Conservation (phyloP, 805 yeast genomes). For the Metschnikowia similis region DNA sequence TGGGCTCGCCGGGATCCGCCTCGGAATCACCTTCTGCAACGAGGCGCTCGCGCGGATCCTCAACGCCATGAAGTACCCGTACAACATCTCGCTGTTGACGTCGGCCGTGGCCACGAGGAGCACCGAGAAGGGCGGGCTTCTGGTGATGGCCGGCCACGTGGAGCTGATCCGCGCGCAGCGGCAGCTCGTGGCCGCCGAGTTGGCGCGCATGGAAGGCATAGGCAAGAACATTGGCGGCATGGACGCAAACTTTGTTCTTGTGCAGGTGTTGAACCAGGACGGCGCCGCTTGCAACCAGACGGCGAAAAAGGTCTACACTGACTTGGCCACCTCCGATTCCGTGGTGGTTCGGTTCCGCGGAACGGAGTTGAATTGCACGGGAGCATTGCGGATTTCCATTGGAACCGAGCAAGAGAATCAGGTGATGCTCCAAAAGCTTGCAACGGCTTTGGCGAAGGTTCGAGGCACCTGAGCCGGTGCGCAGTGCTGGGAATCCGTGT, state of each 20-base stretch:
- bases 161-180: conserved; percentile 53
- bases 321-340: conserved; percentile 64
- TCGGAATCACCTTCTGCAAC: conserved; percentile 75
- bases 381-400: conserved; percentile 81
- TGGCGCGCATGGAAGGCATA: conserved; percentile 57
- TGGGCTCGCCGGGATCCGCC: conserved; percentile 91
- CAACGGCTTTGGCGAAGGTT: conserved; percentile 19
- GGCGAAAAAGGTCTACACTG: conserved; percentile 64
- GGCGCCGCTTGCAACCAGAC: conserved; percentile 64
- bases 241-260: conserved; percentile 80
- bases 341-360: conserved; percentile 94
- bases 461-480: background rate
- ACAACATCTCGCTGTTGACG: conserved; percentile 82
- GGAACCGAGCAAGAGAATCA: conserved; percentile 80
- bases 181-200: conserved; percentile 43
- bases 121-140: conserved; percentile 52
- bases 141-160: conserved; percentile 54
- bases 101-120: conserved; percentile 75
- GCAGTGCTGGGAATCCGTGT: too few species aligned
- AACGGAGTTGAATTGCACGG: conserved; percentile 80
- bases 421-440: conserved; percentile 48
- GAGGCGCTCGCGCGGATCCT: conserved; percentile 59
- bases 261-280: conserved; percentile 59
- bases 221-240: conserved; percentile 77
- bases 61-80: conserved; percentile 94